Conservation (phyloP, 2,329 filamentous ascomycete species). For the Neofusicoccum kwambonambiense region DNA sequence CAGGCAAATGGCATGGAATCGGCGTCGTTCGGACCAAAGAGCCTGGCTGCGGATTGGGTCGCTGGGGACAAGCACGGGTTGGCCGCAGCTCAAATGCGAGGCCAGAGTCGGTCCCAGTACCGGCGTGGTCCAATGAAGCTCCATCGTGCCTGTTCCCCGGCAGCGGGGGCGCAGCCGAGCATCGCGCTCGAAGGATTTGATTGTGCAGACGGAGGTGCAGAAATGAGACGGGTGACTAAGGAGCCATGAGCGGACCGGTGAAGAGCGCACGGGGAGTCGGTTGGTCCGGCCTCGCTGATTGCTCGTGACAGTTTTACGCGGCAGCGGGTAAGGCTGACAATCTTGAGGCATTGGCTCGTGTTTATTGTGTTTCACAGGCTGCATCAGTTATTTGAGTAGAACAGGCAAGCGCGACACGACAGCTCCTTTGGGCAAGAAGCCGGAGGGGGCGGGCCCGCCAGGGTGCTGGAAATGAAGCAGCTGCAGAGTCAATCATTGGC, state of each 20-base stretch:
- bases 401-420: not conserved
- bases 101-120: not conserved
- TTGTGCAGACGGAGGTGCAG: not conserved
- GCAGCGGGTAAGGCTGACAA: slow-evolving; percentile 12
- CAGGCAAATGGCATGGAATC: not conserved
- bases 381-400: not conserved
- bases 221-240: slow-evolving; percentile 14
- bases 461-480: slow-evolving; percentile 7
- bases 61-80: not conserved
- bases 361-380: slow-evolving; percentile 1
- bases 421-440: not conserved
- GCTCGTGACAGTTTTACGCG: not conserved
- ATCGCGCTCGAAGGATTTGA: not conserved
- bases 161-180: not conserved
- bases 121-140: not conserved
- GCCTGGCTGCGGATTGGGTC: not conserved
- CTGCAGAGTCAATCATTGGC: slow-evolving; percentile 10
- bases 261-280: not conserved
- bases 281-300: not conserved
- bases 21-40: not conserved
- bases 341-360: not conserved
- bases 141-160: not conserved
- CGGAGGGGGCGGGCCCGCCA: not conserved
- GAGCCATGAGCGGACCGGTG: slow-evolving; percentile 3
- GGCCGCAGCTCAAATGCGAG: slow-evolving; percentile 1